Base-by-base conservation (phyloP, 164 flowering plant species). In the Chimonanthus salicifolius region DNA sequence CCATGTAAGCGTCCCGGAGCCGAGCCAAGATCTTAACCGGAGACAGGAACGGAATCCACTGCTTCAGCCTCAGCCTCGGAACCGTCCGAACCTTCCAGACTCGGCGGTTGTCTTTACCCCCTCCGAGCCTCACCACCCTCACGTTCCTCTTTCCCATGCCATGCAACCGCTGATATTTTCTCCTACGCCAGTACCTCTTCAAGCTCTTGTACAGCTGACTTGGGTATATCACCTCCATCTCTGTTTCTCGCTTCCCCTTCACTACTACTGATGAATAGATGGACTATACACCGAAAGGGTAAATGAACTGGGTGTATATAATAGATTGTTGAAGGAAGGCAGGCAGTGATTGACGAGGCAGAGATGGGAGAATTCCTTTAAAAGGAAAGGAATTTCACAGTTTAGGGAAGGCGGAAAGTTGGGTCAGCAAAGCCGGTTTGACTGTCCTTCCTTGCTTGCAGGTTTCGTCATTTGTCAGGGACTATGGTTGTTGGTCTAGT, bases 121-220 rank as follows among this genome's bases (percentile, higher is more conserved):
- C 45, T 18, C 45, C 66, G 66, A 66, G 68, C 48, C 71, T 65
- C n/a, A 10, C 50, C 11, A 67, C 71, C 20, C 49, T 67, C 33
- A 72, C 13, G 3, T 76, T 67, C 58, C 18, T 67, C 60, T 62
- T 76, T 13, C 49, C 58, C 0, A 70, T 15, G 5, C 76, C 76
- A 58, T 74, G 65, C 7, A 74, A 43, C 4, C 76, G 71, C 47
- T 74, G 66, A 54, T 74, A 74, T 21, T 18, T 46, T 58, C 71
- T 8, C 65, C 66, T 68, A 6, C 75, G 62, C 70, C 62, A 67
- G 69, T 51, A 74, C 4, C 64, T n/a, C 58, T 58, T 74, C 71
- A 74, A 16, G 44, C 44, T 66, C 20, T 60, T 43, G 21, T 49
- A 8, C 18, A 72, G n/a, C 10, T 51, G 69, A 13, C n/a, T 2